These are phyloP conservation scores for Fraxinus angustifolia DNA, from an alignment of 305 asterid species.

Conservation along the genomic window DNA sequence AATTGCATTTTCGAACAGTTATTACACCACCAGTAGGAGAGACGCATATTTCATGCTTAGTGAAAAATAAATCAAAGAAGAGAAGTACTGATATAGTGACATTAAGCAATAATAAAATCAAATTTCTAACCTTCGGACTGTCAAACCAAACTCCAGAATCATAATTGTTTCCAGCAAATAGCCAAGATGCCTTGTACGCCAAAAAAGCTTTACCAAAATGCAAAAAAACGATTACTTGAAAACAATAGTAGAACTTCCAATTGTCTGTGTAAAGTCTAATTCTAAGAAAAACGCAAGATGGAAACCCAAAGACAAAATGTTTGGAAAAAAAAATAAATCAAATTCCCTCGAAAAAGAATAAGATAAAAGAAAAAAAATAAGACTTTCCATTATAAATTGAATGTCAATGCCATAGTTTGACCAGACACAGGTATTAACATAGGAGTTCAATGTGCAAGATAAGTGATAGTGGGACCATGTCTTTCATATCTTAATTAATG, in stretches of 20 bases:
- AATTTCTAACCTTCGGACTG: conserved; percentile 69
- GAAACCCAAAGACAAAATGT: conserved; percentile 3
- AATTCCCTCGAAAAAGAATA: not conserved
- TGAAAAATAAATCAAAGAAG: conserved; percentile 10
- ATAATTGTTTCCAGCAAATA: conserved; percentile 86
- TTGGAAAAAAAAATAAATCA: not conserved
- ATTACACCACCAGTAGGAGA: conserved; percentile 16
- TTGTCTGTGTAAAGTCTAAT: not conserved
- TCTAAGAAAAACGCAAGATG: conserved; percentile 9
- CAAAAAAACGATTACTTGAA: conserved; percentile 20
- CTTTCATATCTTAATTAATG: not conserved
- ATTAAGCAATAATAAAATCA: conserved; percentile 21
- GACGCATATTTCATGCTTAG: not conserved
- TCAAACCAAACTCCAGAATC: conserved; percentile 93
- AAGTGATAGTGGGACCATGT: not conserved
- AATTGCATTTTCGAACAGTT: conserved; percentile 5
- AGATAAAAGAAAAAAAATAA: not conserved
- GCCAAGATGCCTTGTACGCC: conserved; percentile 89
- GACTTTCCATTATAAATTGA: not conserved
- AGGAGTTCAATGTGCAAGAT: conserved; percentile 4
- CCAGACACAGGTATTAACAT: not conserved
- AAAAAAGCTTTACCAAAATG: conserved; percentile 62
- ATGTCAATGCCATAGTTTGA: not conserved
- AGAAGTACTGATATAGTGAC: not conserved
- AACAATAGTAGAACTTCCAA: conserved; percentile 1